These are phyloP conservation scores for Sutorius australiensis DNA, from an alignment of 768 basidiomycete genomes.

Conservation along the genomic window DNA sequence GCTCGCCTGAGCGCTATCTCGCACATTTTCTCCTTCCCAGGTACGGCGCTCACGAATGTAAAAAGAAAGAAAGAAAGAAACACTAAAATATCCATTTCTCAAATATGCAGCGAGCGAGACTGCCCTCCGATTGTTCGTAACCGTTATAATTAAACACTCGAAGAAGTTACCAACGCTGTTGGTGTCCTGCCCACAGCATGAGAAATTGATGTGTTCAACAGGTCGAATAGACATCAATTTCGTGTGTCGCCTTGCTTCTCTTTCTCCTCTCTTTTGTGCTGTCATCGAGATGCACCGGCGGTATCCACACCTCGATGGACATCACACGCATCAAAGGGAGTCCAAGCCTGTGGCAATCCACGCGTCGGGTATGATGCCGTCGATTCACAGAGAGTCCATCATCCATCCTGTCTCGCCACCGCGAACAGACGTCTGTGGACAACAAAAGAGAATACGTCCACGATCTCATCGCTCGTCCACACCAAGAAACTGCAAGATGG, in stretches of 20 bases:
- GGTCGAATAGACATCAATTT: background rate
- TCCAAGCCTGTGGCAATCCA: background rate
- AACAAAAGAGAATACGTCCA: background rate
- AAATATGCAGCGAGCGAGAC: too few relatives aligned
- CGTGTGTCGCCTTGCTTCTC: background rate
- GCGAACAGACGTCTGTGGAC: background rate
- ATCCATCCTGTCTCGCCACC: too few relatives aligned
- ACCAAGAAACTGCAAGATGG: background rate
- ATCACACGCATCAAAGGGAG: background rate
- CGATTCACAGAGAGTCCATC: background rate
- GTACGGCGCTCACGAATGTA: too few relatives aligned
- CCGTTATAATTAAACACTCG: too few relatives aligned
- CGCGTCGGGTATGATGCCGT: background rate
- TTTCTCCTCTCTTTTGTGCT: background rate
- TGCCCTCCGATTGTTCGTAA: too few relatives aligned
- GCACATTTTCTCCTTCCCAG: too few relatives aligned
- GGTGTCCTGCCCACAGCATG: background rate
- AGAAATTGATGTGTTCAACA: background rate
- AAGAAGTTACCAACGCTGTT: too few relatives aligned
- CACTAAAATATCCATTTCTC: too few relatives aligned
- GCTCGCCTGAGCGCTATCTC: too few relatives aligned
- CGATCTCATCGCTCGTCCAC: slow-evolving; percentile 1
- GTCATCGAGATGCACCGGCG: background rate
- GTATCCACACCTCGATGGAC: background rate
- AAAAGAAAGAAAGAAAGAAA: too few relatives aligned